A percentile compares a stretch with the other conserved stretches of the same genome.
Conservation (phyloP, 768 basidiomycete species). For the Tulasnella sp. region DNA sequence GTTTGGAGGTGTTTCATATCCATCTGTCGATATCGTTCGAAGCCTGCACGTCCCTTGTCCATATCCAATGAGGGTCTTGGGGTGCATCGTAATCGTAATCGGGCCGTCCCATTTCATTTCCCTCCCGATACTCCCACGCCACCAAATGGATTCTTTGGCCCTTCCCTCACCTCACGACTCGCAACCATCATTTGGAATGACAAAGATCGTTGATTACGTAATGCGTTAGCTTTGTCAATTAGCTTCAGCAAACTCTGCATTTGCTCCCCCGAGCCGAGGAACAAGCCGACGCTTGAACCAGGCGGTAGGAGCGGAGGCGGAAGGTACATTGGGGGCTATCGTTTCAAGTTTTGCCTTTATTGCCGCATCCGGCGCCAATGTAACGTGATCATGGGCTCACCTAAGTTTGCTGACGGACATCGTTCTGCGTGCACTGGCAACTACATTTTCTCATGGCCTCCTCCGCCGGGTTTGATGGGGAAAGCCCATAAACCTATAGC, state of each 20-base stretch:
- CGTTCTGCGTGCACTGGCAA: neutral
- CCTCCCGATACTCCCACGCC: neutral
- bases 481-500: neutral
- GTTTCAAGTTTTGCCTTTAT: neutral
- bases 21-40: neutral
- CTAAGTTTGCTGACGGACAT: neutral
- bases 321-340: neutral
- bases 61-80: neutral
- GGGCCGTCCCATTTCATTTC: neutral
- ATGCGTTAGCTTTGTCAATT: neutral
- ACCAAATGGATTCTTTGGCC: neutral
- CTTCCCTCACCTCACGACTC: neutral
- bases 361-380: neutral
- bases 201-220: neutral
- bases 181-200: neutral
- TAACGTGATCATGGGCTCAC: neutral
- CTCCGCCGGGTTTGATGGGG: neutral
- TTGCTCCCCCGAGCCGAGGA: neutral
- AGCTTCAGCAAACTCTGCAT: too few species aligned
- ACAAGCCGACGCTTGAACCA: neutral
- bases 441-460: neutral
- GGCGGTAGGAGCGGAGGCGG: neutral
- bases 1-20: neutral
- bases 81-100: neutral
- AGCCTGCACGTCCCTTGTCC: neutral